Evolutionary conservation across 1,284 basidiomycete genomes (phyloP).

Genomic region (Sporisorium graminicola): DNA sequence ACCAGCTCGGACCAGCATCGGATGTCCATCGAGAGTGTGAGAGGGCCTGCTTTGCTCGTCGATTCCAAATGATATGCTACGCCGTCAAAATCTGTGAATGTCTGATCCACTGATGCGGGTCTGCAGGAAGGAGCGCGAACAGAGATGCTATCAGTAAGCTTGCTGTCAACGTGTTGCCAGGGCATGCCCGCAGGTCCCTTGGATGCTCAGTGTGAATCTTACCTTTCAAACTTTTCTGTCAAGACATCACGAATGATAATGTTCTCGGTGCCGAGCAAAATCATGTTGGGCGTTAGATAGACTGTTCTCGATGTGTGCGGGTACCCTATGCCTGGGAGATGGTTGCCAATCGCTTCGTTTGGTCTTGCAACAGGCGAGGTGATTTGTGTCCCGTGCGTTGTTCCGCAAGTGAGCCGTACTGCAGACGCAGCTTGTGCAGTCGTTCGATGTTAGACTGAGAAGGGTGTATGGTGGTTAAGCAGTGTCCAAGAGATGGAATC

Average conservation of each 20-base stretch:
- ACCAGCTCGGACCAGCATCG: slow-evolving; percentile 93
- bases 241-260: slow-evolving; percentile 92
- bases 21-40: slow-evolving; percentile 94
- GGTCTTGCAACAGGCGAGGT: too few relatives aligned
- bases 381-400: too few relatives aligned
- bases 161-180: not conserved
- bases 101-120: slow-evolving; percentile 88
- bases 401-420: too few relatives aligned
- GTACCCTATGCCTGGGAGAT: too few relatives aligned
- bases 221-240: slow-evolving; percentile 90
- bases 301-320: not conserved
- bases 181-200: too few relatives aligned
- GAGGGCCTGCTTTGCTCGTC: slow-evolving; percentile 76
- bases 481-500: not conserved
- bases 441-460: too few relatives aligned
- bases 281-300: slow-evolving; percentile 43
- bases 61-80: slow-evolving; percentile 92
- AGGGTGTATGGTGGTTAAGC: too few relatives aligned
- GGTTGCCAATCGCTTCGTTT: too few relatives aligned
- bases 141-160: not conserved
- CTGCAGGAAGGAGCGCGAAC: slow-evolving; percentile 71
- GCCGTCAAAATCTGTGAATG: slow-evolving; percentile 97
- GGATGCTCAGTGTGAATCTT: slow-evolving; percentile 65
- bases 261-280: slow-evolving; percentile 69
- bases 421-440: too few relatives aligned